Conservation (phyloP, 2,329 filamentous ascomycete species). For the Hymenoscyphus fructigenus region DNA sequence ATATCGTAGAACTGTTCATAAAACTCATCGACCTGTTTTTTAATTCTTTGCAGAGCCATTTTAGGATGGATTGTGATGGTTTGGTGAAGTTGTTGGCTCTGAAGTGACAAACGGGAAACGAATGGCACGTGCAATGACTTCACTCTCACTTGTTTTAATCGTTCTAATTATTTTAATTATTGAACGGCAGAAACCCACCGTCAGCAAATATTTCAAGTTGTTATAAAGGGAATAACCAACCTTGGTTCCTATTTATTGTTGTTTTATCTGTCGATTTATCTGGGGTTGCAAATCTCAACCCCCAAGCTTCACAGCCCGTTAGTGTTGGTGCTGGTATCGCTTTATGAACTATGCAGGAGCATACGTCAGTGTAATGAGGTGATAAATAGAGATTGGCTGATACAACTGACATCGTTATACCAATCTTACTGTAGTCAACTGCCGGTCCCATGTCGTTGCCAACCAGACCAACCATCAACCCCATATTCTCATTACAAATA, state of each 20-base stretch:
- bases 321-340: not conserved
- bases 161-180: too few relatives aligned
- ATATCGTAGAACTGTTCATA: constrained; percentile 1
- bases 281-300: too few relatives aligned
- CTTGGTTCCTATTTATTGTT: not conserved
- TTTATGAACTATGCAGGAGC: too few relatives aligned
- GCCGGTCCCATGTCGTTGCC: not conserved
- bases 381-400: too few relatives aligned
- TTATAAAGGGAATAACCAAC: not conserved
- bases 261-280: not conserved
- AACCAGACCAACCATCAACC: not conserved
- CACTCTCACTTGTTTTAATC: too few relatives aligned
- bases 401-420: too few relatives aligned
- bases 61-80: not conserved
- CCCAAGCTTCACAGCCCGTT: too few relatives aligned
- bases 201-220: not conserved
- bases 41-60: not conserved
- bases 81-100: not conserved
- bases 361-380: too few relatives aligned
- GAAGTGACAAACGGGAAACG: not conserved
- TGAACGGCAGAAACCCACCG: too few relatives aligned
- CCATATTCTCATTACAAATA: not conserved
- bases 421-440: not conserved
- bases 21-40: not conserved
- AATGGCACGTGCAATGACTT: not conserved